Evolutionary conservation across 164 flowering plant species (phyloP), one percentile per base, ranked within the genome.

Genomic region (Aristolochia contorta): DNA sequence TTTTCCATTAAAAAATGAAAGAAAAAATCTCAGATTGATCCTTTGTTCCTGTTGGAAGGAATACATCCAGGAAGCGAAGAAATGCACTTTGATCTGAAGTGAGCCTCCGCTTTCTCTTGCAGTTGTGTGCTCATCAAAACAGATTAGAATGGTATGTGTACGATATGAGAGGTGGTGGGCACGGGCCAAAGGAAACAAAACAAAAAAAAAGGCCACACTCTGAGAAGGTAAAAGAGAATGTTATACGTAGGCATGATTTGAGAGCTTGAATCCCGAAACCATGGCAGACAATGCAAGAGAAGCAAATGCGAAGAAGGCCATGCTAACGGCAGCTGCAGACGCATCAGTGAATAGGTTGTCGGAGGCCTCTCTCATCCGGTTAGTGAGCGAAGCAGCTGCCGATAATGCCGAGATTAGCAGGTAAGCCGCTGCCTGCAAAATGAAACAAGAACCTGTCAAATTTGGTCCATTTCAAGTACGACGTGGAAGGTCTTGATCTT

Each of bases 261-360:
- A 62, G 59, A 73, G 71, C 61, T 63, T 67, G 37, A 52, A 71
- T 6, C 69, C 75, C 22, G 77, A 73, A 24, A 76, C 50, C 25
- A 73, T 25, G 6, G 75, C 70, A 0, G 77, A 73, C 12, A 64
- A 8, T 0, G 70, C 72, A 24, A 72, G 56, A 22, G 60, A 48
- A 0, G 61, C 4, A 67, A 73, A 76, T 16, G 77, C 77, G 41
- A 76, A 65, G 70, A 70, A 73, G 0, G 69, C 65, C 74, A 76
- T 76, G 66, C 74, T 65, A 23, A 73, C 60, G 47, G 77, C 45
- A 2, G 77, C 77, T 15, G 69, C 61, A 1, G 74, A 56, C 45
- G 67, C 57, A 24, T 68, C 71, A 2, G 76, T 65, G 30, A 68
- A 62, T 24, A 54, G 24, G 54, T 72, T 68, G 23, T 67, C 73